Evolutionary conservation across 2,329 filamentous ascomycete species (phyloP), one percentile per base, ranked within the genome.

Genomic region (Ascosphaera apis): DNA sequence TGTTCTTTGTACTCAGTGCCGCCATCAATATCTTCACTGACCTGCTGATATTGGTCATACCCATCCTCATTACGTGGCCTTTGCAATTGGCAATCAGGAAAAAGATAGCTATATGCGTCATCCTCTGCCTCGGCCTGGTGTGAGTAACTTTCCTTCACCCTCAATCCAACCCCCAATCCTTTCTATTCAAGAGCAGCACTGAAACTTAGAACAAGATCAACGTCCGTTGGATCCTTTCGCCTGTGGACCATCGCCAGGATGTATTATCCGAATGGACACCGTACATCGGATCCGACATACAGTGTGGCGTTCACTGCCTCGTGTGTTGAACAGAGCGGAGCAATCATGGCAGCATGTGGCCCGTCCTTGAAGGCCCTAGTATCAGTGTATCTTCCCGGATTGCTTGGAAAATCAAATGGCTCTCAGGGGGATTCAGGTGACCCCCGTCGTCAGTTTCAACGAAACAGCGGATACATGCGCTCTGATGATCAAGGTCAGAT

Each of bases 21-120:
- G 48, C 46, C 1, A 42, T 61, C 12, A 59, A 54, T 12, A 59
- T 62, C 21, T 28, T 59, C 5, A 59, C 55, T 7, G 60, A 62
- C 23, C 42, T 60, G 0, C 41, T 60, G 32, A 49, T 58, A 3
- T 15, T 42, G 11, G 31, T n/a, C 18, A 39, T 42, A 16, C 40
- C 40, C 6, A 34, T 34, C 6, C 23, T 31, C 7, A 40, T 42
- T n/a, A 39, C 40, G 1, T 38, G 36, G 35, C 19, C 19, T 4
- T 21, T 21, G 19, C 19, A 21, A 9, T 9, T 17, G 15, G 19
- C 15, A 13, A 16, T 9, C 31, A 33, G 15, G 16, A 33, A 33
- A 15, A 18, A 33, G 18, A 33, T 31, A 31, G 15, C n/a, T 12
- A 33, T 15, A 33, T 33, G 18, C 18, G n/a, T 33, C 31, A 33